Base-by-base conservation (phyloP, 352 stramenopile genomes). In the Pythium pyrilobum region DNA sequence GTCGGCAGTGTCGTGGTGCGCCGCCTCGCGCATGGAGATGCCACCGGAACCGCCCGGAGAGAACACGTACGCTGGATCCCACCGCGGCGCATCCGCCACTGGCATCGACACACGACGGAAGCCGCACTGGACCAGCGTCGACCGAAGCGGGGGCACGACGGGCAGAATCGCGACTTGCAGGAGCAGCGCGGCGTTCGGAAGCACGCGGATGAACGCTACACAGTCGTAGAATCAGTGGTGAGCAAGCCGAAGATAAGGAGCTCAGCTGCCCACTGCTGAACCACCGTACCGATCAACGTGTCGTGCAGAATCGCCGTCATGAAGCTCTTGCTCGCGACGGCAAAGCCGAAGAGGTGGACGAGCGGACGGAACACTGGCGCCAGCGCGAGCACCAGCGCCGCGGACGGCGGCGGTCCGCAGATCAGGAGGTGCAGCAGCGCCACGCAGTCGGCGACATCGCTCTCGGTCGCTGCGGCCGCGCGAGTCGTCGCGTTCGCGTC, bases 261-360 rank as follows among this genome's bases (percentile, higher is more conserved):
- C n/a, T n/a, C n/a, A n/a, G n/a, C n/a, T n/a, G n/a, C n/a, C n/a
- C n/a, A n/a, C n/a, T n/a, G n/a, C n/a, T n/a, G n/a, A n/a, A n/a
- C n/a, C n/a, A n/a, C 13, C 69, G 24, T 66, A 85, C 74, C 47
- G 47, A 78, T 38, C 27, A 91, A 41, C 36, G 82, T 54, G 42
- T 69, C 73, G 65, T 87, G 62, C 41, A 92, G 38, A 15, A 54
- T 49, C 28, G 79, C 23, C 48, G 62, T 42, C 37, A 88, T 59
- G 40, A 77, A 77, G 49, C 74, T 89, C 47, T 89, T 94, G 63
- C 81, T 91, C 8, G 31, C 52, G 13, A 52, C 32, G 4, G 80
- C 79, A 44, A 94, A 94, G 13, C 65, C 73, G 42, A 85, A 85
- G 43, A 92, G 66, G 33, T 89, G 77, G n/a, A 89, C 42, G 9